phyloP scores from a whole-genome alignment of 2,329 filamentous ascomycete species.

The Neurospora sp. region DNA sequence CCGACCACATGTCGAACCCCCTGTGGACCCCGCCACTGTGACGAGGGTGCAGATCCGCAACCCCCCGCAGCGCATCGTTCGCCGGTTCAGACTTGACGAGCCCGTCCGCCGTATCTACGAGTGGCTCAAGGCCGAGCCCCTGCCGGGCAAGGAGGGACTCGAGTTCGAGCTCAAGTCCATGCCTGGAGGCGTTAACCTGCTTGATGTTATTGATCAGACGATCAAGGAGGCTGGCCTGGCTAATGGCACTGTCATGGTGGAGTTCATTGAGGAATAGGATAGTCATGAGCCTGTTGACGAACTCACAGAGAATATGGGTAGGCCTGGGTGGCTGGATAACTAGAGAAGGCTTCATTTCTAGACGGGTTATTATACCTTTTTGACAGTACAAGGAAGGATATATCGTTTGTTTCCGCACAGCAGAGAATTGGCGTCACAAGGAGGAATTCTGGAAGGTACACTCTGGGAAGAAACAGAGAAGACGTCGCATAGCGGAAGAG shows the following conservation, averaged over 20 bases:
- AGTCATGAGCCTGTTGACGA: not conserved
- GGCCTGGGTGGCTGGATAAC: not conserved
- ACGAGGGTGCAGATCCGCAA: slow-evolving; percentile 92
- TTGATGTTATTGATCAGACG: slow-evolving; percentile 61
- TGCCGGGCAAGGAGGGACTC: slow-evolving; percentile 68
- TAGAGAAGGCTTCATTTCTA: not conserved
- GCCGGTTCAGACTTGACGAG: slow-evolving; percentile 71
- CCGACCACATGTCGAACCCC: slow-evolving; percentile 70
- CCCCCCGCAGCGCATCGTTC: slow-evolving; percentile 73
- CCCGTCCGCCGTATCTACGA: slow-evolving; percentile 80
- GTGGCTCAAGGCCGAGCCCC: slow-evolving; percentile 84
- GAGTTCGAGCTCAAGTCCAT: slow-evolving; percentile 84
- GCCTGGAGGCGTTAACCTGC: slow-evolving; percentile 68
- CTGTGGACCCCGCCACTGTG: slow-evolving; percentile 56
- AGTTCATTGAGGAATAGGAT: slow-evolving; percentile 56
- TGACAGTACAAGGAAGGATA: not conserved
- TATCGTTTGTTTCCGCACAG: not conserved
- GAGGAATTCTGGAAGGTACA: not conserved
- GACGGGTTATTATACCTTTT: not conserved
- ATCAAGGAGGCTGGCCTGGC: slow-evolving; percentile 79
- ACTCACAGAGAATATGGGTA: not conserved
- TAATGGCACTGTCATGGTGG: slow-evolving; percentile 92
- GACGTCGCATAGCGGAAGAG: not conserved
- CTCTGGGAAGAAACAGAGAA: not conserved
- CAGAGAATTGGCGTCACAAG: not conserved